These are phyloP conservation scores for Mycosphaerella sp. DNA, from an alignment of 2,329 filamentous ascomycete genomes.

Conservation along the genomic window DNA sequence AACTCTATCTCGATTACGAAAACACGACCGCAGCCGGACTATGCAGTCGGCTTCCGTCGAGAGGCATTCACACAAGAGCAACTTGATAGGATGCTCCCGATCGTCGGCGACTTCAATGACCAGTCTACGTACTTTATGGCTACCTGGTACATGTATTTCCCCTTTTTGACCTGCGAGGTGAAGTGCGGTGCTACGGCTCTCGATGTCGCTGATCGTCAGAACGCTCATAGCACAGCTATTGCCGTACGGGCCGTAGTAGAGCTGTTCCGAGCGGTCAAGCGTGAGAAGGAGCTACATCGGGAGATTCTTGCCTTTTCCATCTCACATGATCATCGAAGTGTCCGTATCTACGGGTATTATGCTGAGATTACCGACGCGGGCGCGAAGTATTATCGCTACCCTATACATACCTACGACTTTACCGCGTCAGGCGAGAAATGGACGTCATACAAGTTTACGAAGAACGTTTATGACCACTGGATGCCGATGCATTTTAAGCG, in stretches of 20 bases:
- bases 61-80: conserved; percentile 17
- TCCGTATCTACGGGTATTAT: conserved; percentile 16
- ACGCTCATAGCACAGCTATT: conserved; percentile 22
- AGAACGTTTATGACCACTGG: conserved; percentile 20
- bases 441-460: conserved; percentile 20
- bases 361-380: conserved; percentile 8
- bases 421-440: conserved; percentile 17
- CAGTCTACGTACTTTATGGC: conserved; percentile 33
- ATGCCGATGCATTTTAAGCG: conserved; percentile 16
- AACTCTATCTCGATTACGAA: conserved; percentile 14
- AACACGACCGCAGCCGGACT: conserved; percentile 15
- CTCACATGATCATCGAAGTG: conserved; percentile 14
- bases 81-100: conserved; percentile 23
- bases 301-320: conserved; percentile 17
- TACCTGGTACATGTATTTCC: conserved; percentile 23
- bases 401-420: conserved; percentile 15
- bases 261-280: conserved; percentile 29
- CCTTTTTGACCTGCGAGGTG: conserved; percentile 24
- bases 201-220: conserved; percentile 24
- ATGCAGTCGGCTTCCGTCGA: conserved; percentile 16
- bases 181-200: conserved; percentile 22
- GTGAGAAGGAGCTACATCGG: conserved; percentile 27
- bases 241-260: conserved; percentile 20
- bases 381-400: conserved; percentile 22
- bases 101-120: conserved; percentile 20